These are phyloP conservation scores for Blepharisma stoltei DNA, from an alignment of 73 alveolate genomes.

Conservation along the genomic window DNA sequence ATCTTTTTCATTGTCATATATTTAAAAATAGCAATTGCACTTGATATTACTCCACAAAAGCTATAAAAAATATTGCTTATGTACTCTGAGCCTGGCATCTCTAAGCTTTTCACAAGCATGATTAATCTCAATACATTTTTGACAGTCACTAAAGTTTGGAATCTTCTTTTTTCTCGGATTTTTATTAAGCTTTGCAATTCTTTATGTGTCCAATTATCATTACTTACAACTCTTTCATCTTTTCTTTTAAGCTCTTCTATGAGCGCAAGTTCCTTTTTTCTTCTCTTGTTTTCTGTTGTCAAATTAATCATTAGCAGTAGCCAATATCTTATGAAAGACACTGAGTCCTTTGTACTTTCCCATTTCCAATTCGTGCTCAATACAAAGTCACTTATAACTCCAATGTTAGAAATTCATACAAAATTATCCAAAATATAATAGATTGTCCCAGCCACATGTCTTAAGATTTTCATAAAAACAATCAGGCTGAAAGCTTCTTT, in stretches of 20 bases:
- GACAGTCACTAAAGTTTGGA: not conserved
- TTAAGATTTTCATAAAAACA: not conserved
- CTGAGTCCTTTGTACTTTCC: not conserved
- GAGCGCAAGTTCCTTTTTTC: not conserved
- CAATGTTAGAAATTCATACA: slow-evolving; percentile 8
- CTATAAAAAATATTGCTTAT: slow-evolving; percentile 1
- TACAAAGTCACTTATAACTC: not conserved
- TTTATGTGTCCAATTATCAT: not conserved
- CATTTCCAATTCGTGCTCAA: slow-evolving; percentile 2
- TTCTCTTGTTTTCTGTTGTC: not conserved
- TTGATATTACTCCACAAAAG: slow-evolving; percentile 10
- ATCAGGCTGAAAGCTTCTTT: not conserved
- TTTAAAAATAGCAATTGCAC: not conserved
- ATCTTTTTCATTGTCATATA: too few species aligned
- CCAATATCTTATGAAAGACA: slow-evolving; percentile 13
- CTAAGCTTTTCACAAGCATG: not conserved
- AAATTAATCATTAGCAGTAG: not conserved
- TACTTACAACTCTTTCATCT: not conserved
- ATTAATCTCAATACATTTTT: slow-evolving; percentile 11
- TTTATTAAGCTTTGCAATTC: not conserved
- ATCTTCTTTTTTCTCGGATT: slow-evolving; percentile 17
- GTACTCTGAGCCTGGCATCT: slow-evolving; percentile 1
- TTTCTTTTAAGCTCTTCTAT: not conserved
- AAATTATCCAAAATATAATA: slow-evolving; percentile 14
- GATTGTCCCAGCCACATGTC: not conserved